Conservation (phyloP, 129 eudicot species). For the Smallanthus sonchifolius region DNA sequence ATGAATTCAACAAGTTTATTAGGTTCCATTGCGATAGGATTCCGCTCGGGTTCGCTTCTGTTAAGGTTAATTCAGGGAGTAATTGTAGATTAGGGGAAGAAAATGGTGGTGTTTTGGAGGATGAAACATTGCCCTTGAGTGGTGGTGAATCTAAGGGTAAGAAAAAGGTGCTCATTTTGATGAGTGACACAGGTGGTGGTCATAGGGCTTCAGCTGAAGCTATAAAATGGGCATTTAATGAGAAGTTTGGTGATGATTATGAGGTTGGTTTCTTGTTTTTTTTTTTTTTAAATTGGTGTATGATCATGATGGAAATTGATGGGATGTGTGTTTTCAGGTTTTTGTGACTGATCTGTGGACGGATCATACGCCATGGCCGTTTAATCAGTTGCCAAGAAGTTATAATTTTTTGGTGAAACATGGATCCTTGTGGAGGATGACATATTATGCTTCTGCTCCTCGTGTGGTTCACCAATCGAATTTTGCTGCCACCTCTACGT, state of each 20-base stretch:
- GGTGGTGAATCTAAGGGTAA: conserved; percentile 43
- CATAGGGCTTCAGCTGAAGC: conserved; percentile 99
- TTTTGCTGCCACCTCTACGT: conserved; percentile 92
- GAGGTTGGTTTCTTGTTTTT: conserved; percentile 44
- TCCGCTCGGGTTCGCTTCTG: conserved; percentile 70
- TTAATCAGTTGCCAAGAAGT: conserved; percentile 94
- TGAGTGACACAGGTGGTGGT: conserved; percentile 99
- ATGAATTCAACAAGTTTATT: conserved; percentile 62
- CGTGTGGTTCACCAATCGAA: conserved; percentile 85
- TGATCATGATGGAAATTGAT: background rate
- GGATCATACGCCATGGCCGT: conserved; percentile 97
- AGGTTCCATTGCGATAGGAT: conserved; percentile 73
- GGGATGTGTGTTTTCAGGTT: conserved; percentile 54
- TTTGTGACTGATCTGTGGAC: conserved; percentile 94
- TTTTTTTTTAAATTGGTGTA: background rate
- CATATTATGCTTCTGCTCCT: conserved; percentile 84
- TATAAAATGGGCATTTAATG: conserved; percentile 73
- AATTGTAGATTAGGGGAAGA: conserved; percentile 44
- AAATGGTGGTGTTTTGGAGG: conserved; percentile 59
- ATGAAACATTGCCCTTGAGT: conserved; percentile 41
- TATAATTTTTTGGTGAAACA: conserved; percentile 93
- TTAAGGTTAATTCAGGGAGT: conserved; percentile 36
- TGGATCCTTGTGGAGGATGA: conserved; percentile 82
- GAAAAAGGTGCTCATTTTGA: conserved; percentile 85
- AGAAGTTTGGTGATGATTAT: conserved; percentile 82